These are phyloP conservation scores for Grigorovia transvaalensis DNA, from an alignment of 805 yeast genomes.

Conservation along the genomic window DNA sequence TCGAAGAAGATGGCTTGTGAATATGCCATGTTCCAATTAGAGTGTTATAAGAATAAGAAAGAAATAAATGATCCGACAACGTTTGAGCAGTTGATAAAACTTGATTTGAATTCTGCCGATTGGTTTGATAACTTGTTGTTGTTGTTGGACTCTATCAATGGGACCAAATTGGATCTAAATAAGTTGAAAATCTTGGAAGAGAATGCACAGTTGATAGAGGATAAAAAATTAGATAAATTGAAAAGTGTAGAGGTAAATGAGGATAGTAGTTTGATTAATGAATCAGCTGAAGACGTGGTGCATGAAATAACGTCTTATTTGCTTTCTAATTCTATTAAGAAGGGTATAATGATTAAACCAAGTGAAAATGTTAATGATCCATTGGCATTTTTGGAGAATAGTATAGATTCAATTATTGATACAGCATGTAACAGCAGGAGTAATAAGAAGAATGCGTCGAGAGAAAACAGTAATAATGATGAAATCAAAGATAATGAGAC, in stretches of 20 bases:
- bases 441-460: not conserved
- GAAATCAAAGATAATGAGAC: not conserved
- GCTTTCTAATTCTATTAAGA: conserved; percentile 21
- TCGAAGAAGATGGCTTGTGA: conserved; percentile 22
- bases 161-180: conserved; percentile 11
- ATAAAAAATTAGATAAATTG: not conserved
- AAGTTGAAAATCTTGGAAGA: conserved; percentile 2
- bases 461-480: not conserved
- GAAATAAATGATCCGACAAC: conserved; percentile 1
- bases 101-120: conserved; percentile 8
- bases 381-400: conserved; percentile 20
- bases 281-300: conserved; percentile 1
- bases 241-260: not conserved
- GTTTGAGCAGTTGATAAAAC: conserved; percentile 8
- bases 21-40: conserved; percentile 20
- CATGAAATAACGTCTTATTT: conserved; percentile 26
- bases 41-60: conserved; percentile 6
- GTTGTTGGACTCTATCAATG: conserved; percentile 14
- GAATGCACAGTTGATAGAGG: not conserved
- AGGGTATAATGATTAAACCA: conserved; percentile 21
- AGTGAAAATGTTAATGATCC: conserved; percentile 12
- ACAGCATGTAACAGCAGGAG: not conserved
- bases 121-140: conserved; percentile 16
- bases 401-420: conserved; percentile 20
- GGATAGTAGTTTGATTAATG: not conserved